Evolutionary conservation across 2,329 filamentous ascomycete species (phyloP).

Genomic region (Penicillium crustosum): DNA sequence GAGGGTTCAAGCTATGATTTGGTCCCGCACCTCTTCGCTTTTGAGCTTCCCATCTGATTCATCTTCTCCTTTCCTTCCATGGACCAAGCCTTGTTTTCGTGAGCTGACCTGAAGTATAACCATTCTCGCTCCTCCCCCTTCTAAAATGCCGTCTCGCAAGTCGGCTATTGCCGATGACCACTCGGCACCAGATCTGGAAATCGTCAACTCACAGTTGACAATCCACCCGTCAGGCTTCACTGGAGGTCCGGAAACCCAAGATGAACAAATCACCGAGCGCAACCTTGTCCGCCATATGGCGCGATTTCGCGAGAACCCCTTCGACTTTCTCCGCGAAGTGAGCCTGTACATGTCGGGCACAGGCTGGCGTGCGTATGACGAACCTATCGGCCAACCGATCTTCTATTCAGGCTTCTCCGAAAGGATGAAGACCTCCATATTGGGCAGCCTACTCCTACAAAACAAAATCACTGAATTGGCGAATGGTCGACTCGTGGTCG

Average conservation of each 20-base stretch:
- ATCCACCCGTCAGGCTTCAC: constrained; percentile 69
- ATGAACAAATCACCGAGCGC: constrained; percentile 51
- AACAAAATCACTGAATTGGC: constrained; percentile 75
- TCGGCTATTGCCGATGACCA: constrained; percentile 33
- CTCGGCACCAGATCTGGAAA: constrained; percentile 73
- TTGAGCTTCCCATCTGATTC: neutral
- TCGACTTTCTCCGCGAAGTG: constrained; percentile 87
- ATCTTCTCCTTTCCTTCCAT: neutral
- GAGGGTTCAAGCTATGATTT: constrained; percentile 20
- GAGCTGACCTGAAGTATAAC: neutral
- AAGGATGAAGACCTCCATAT: constrained; percentile 76
- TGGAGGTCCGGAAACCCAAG: constrained; percentile 35
- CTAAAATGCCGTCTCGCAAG: constrained; percentile 33
- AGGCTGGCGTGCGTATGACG: constrained; percentile 93
- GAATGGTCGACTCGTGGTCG: constrained; percentile 68
- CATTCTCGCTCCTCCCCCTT: neutral
- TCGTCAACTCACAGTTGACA: constrained; percentile 71
- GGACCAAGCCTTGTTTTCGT: neutral
- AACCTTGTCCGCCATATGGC: constrained; percentile 70
- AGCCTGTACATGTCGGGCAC: constrained; percentile 89
- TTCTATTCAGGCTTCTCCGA: constrained; percentile 93
- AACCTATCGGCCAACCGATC: constrained; percentile 84
- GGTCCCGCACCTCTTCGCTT: neutral
- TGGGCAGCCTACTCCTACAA: constrained; percentile 73
- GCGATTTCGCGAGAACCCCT: constrained; percentile 72